Base-by-base conservation (phyloP, 164 flowering plant genomes). In the Kalanchoe fedtschenkoi region DNA sequence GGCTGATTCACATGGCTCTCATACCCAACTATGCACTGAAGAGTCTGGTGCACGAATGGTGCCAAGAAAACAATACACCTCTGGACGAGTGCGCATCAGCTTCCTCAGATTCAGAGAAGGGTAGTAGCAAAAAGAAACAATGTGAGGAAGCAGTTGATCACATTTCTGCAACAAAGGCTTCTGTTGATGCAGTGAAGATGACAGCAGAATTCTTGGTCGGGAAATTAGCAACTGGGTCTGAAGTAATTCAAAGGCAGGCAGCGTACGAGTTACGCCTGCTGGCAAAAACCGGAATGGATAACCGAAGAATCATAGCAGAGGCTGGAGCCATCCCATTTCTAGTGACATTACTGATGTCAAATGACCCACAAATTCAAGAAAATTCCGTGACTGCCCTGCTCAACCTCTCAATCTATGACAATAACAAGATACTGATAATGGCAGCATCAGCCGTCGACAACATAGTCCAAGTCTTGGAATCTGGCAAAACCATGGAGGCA, bases 241-340 rank as follows among this genome's bases (percentile, higher is more conserved):
- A 69, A 1, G 85, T 77, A 10, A 70, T 76, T 21, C 92, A 81
- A 41, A 71, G 84, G 41, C 83, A 76, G 34, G 96, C 97, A 7
- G 81, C 91, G 0, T 78, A 77, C 53, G 90, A 85, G 76, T 71
- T 87, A 21, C 78, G 90, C 6, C 57, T 82, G 41, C 83, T 91
- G 0, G 85, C 96, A 1, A 87, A 85, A 75, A 76, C 81, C 0
- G 83, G 87, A 35, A 82, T 73, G 84, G 86, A 82, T 59, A 85
- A 87, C 35, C 75, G 95, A 15, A 77, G 77, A 34, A 66, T 81
- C 17, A 87, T 89, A 2, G 82, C 92, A 0, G 88, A 85, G 72
- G 86, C 84, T 10, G 96, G 97, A 14, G 92, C 91, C 2, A 87
- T 91, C 35, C 91, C 91, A 1, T 80, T 84, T 61, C 73, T 91